phyloP scores from a whole-genome alignment of 148 eudicot species.

The Pouteria glomerata region DNA sequence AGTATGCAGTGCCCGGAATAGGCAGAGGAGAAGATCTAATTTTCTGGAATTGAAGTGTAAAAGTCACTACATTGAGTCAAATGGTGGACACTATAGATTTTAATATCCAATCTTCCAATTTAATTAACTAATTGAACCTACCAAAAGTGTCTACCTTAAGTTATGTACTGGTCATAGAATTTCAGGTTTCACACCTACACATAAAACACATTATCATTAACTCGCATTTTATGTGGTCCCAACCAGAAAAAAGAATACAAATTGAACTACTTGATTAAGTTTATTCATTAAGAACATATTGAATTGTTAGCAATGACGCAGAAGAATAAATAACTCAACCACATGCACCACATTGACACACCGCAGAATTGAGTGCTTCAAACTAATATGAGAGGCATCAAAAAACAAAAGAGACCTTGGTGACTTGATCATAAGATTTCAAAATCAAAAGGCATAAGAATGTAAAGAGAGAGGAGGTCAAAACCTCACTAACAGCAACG shows the following conservation, averaged over 20 bases:
- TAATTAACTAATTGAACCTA: neutral
- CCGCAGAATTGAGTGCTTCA: too few relatives aligned
- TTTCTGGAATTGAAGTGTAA: slow-evolving; percentile 14
- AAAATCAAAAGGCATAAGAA: neutral
- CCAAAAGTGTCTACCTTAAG: slow-evolving; percentile 32
- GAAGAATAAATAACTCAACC: neutral
- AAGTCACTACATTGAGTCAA: slow-evolving; percentile 10
- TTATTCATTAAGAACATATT: neutral
- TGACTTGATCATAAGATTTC: neutral
- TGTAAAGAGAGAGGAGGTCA: neutral
- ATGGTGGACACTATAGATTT: neutral
- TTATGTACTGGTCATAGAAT: slow-evolving; percentile 22
- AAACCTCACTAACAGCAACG: too few relatives aligned
- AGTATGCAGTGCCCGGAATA: slow-evolving; percentile 60
- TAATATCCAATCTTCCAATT: neutral
- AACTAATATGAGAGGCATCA: neutral
- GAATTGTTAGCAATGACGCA: neutral
- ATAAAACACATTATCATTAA: neutral
- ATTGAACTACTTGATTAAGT: neutral
- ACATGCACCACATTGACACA: too few relatives aligned
- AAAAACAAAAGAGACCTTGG: neutral
- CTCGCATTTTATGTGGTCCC: too few relatives aligned
- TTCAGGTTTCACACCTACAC: slow-evolving; percentile 44
- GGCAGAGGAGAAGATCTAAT: slow-evolving; percentile 13
- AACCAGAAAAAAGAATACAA: neutral